These are phyloP conservation scores for Zostera marina DNA, from an alignment of 116 monocot genomes.

Conservation along the genomic window DNA sequence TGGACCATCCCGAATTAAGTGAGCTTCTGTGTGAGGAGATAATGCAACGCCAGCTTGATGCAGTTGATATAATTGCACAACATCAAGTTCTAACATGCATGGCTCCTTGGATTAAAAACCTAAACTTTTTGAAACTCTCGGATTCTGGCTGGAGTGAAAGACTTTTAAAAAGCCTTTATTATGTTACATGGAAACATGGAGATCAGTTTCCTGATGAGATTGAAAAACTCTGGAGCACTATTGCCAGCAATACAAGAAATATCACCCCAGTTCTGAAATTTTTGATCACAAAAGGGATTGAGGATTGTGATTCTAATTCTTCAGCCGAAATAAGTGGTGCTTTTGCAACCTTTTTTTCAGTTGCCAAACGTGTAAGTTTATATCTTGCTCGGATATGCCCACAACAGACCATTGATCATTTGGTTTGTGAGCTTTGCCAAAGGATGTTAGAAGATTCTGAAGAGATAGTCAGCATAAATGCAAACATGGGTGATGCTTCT, in stretches of 20 bases:
- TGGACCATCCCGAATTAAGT: slow-evolving; percentile 94
- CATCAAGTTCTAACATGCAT: slow-evolving; percentile 96
- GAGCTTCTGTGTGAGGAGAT: slow-evolving; percentile 89
- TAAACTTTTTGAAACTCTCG: slow-evolving; percentile 66
- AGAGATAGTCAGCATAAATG: slow-evolving; percentile 37
- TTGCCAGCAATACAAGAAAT: slow-evolving; percentile 75
- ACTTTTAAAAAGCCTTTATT: slow-evolving; percentile 88
- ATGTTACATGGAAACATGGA: slow-evolving; percentile 93
- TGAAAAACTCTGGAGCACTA: slow-evolving; percentile 96
- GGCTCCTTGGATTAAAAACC: slow-evolving; percentile 97
- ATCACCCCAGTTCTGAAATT: slow-evolving; percentile 90
- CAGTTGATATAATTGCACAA: slow-evolving; percentile 96
- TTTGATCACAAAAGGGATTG: slow-evolving; percentile 86
- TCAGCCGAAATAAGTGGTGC: slow-evolving; percentile 94
- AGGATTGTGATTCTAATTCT: slow-evolving; percentile 96
- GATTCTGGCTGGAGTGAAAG: slow-evolving; percentile 97
- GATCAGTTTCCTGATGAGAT: slow-evolving; percentile 99
- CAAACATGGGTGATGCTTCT: slow-evolving; percentile 30
- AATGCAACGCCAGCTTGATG: slow-evolving; percentile 96
- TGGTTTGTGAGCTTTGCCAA: slow-evolving; percentile 88
- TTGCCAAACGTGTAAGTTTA: slow-evolving; percentile 89
- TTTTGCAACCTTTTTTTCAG: slow-evolving; percentile 82
- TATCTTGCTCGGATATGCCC: slow-evolving; percentile 98
- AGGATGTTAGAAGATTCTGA: slow-evolving; percentile 82
- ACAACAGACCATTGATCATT: slow-evolving; percentile 90